Percentiles rank a stretch among this genome's conserved stretches.
Evolutionary conservation across 257 asterid genomes (phyloP).

Genomic region (Paraleonurus japonicus): DNA sequence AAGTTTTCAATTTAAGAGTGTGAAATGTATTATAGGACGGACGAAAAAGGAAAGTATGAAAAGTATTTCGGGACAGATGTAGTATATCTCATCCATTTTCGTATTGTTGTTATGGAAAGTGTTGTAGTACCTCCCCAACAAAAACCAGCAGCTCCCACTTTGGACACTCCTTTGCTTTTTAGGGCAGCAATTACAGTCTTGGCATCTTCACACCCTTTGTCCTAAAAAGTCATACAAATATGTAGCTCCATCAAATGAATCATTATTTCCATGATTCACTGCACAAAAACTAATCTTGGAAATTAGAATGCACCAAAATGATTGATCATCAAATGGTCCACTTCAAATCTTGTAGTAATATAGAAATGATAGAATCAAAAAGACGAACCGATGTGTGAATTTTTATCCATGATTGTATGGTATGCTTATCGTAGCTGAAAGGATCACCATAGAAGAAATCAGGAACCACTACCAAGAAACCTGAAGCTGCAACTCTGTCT

Average conservation of each 20-base stretch:
- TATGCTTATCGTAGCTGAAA: slow-evolving; percentile 26
- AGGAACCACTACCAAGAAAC: slow-evolving; percentile 65
- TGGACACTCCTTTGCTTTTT: slow-evolving; percentile 52
- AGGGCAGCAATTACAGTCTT: slow-evolving; percentile 41
- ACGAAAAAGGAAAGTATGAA: no score
- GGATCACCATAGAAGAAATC: slow-evolving; percentile 78
- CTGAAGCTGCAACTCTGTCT: slow-evolving; percentile 58
- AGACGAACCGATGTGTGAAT: slow-evolving; percentile 49
- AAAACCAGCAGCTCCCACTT: slow-evolving; percentile 70
- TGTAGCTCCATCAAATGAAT: background rate
- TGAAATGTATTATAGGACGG: no score
- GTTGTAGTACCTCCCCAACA: slow-evolving; percentile 73
- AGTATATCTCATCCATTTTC: background rate
- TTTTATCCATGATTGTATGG: slow-evolving; percentile 35
- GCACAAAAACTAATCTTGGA: background rate
- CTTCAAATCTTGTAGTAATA: background rate
- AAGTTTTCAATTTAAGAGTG: no score
- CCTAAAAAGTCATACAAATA: slow-evolving; percentile 30
- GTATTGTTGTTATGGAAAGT: background rate
- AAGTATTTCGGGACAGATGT: no score
- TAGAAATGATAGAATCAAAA: background rate
- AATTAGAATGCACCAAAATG: background rate
- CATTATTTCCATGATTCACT: background rate
- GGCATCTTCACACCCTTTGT: slow-evolving; percentile 72
- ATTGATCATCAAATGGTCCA: background rate